phyloP scores from a whole-genome alignment of 2,329 filamentous ascomycete species.

The Venturia asperata region DNA sequence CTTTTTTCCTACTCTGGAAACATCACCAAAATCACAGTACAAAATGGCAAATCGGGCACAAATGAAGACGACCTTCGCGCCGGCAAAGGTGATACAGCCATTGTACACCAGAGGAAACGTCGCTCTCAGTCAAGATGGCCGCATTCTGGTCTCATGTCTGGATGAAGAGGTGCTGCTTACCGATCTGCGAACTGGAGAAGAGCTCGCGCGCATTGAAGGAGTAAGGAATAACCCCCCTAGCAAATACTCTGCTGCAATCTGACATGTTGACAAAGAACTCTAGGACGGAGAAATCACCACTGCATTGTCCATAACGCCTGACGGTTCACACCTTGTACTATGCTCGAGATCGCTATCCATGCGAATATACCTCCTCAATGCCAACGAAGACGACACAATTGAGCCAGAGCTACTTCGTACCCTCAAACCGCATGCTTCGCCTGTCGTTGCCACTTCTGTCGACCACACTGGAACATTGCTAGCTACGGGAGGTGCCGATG shows the following conservation, averaged over 20 bases:
- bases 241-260: slow-evolving; percentile 23
- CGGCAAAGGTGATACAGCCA: slow-evolving; percentile 74
- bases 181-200: slow-evolving; percentile 72
- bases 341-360: slow-evolving; percentile 95
- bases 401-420: slow-evolving; percentile 66
- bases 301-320: slow-evolving; percentile 70
- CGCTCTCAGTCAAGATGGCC: slow-evolving; percentile 71
- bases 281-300: slow-evolving; percentile 64
- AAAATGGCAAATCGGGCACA: slow-evolving; percentile 14
- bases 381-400: slow-evolving; percentile 50
- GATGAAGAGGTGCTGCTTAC: slow-evolving; percentile 88
- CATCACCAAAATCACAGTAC: background rate
- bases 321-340: slow-evolving; percentile 77
- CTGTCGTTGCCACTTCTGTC: slow-evolving; percentile 77
- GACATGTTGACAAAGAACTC: slow-evolving; percentile 33
- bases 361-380: slow-evolving; percentile 74
- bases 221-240: slow-evolving; percentile 46
- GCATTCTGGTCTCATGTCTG: slow-evolving; percentile 79
- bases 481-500: slow-evolving; percentile 88
- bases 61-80: slow-evolving; percentile 82
- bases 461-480: slow-evolving; percentile 84
- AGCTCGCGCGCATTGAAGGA: slow-evolving; percentile 80
- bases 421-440: slow-evolving; percentile 82
- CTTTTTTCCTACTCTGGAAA: background rate
- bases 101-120: slow-evolving; percentile 91